Base-by-base conservation (phyloP, 106 monocot species). In the Amphibolis antarctica region DNA sequence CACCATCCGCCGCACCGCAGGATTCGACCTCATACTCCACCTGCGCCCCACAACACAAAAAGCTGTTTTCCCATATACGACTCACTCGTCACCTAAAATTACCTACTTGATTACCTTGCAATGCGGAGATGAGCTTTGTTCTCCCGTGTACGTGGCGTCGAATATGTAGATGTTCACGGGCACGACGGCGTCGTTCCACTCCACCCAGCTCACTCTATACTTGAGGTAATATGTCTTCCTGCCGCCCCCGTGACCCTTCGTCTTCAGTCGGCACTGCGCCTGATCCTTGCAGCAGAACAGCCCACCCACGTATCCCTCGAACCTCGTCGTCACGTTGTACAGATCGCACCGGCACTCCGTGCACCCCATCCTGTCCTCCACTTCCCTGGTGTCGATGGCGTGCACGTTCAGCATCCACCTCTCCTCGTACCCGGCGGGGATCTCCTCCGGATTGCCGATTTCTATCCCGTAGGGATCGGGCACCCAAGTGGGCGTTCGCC, bases 111-210 rank as follows among this genome's bases (percentile, higher is more conserved):
- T n/a, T n/a, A n/a, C 92, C 87, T 73, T 81, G 81, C 86, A 86
- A 43, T n/a, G n/a, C n/a, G n/a, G n/a, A n/a, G n/a, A n/a, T n/a
- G n/a, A n/a, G n/a, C n/a, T n/a, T n/a, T n/a, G n/a, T n/a, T n/a
- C n/a, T n/a, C n/a, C n/a, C 69, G 5, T 68, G 10, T 42, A 42
- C 18, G 92, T 82, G 15, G 75, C 81, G 66, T 92, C 92, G 18
- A 92, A 67, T 61, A 92, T 85, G 47, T 88, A 92, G 23, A 92
- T 82, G 74, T 82, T 88, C 19, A 88, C 88, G 10, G 92, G 92
- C 5, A 74, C 52, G 17, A 80, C 67, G 20, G 12, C 74, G 0
- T 79, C 75, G 69, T 71, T 71, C 88, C 82, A 88, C 25, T 80
- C 76, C 9, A 74, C 36, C 92, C 92, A 92, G 44, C 69, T 74